Evolutionary conservation across 371 early-diverging fungal species (phyloP), one percentile per base, ranked within the genome.

Genomic region (Basidiobolus meristosporus): DNA sequence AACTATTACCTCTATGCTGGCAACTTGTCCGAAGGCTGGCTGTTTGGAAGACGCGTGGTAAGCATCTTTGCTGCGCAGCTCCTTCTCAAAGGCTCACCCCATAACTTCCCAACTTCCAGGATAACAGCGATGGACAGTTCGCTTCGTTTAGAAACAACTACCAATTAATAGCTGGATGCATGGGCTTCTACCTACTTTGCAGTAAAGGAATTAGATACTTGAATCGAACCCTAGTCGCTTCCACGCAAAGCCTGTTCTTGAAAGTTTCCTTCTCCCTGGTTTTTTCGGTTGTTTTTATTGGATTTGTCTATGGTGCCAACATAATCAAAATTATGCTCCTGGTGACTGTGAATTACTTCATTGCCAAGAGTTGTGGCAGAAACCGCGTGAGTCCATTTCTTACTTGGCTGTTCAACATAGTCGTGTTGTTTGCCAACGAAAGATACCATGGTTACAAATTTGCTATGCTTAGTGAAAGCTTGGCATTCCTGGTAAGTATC

Each of bases 91-190:
- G 36, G 26, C 16, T 5, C n/a, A 31, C 31, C 6, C 12, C 36
- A 5, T 31, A 19, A 16, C 23, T 5, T 31, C n/a, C 10, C 1
- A 4, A 10, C 23, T n/a, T 44, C 21, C 48, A 65, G 58, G 93
- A 92, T 50, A 75, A 85, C 51, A 79, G 78, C 38, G 93, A 93
- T 53, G 60, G 59, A 1, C 93, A 93, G 51, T 90, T 81, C 54
- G 50, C 64, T 9, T 59, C 62, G 19, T 90, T 93, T 46, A 66
- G 93, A 5, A 62, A 73, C 44, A 68, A 84, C 56, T 46, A 87
- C 42, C 73, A 71, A 2, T 45, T 62, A 15, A 65, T 90, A 2
- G 36, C 65, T 2, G 47, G 53, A 3, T 69, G 76, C 4, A 57
- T 70, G 29, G 12, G 63, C 7, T 39, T 54, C 1, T 68, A 73